Percentiles rank a stretch among this genome's conserved stretches.
phyloP scores from a whole-genome alignment of 768 basidiomycete species.

The Serpula lacrymans region DNA sequence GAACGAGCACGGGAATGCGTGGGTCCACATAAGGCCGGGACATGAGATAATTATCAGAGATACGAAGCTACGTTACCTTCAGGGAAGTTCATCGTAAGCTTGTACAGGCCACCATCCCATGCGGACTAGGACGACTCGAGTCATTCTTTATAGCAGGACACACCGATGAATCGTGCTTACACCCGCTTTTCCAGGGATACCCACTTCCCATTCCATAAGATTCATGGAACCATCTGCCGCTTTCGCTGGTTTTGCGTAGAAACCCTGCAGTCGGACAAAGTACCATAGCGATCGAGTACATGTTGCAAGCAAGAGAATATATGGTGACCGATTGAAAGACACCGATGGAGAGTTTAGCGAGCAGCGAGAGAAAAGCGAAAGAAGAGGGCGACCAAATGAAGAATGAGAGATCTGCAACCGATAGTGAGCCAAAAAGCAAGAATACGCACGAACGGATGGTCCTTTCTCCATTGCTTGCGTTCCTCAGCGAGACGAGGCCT shows the following conservation, averaged over 20 bases:
- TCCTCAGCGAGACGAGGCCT: conserved; percentile 92
- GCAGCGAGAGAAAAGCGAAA: not conserved
- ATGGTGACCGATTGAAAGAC: conserved; percentile 1
- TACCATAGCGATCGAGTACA: conserved; percentile 4
- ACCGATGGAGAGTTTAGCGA: not conserved
- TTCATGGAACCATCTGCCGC: conserved; percentile 91
- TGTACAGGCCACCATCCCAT: conserved; percentile 97
- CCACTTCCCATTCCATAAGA: conserved; percentile 97
- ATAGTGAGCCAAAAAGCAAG: not conserved
- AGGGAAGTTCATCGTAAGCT: conserved; percentile 91
- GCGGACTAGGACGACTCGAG: conserved; percentile 59
- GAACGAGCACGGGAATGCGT: conserved; percentile 4
- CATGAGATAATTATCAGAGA: not conserved
- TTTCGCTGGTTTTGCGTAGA: conserved; percentile 94
- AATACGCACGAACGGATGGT: conserved; percentile 91
- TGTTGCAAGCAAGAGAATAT: not conserved
- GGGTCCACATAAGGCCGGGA: too few species aligned
- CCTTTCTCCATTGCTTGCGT: conserved; percentile 98
- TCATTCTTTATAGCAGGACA: conserved; percentile 11
- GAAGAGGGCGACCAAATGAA: not conserved
- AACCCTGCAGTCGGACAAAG: conserved; percentile 88
- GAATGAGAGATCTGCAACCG: not conserved
- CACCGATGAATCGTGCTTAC: conserved; percentile 45
- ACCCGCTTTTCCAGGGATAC: conserved; percentile 88
- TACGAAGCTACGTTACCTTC: conserved; percentile 64